Base-by-base conservation (phyloP, 2,329 filamentous ascomycete species). In the Verticillium nonalfalfae region DNA sequence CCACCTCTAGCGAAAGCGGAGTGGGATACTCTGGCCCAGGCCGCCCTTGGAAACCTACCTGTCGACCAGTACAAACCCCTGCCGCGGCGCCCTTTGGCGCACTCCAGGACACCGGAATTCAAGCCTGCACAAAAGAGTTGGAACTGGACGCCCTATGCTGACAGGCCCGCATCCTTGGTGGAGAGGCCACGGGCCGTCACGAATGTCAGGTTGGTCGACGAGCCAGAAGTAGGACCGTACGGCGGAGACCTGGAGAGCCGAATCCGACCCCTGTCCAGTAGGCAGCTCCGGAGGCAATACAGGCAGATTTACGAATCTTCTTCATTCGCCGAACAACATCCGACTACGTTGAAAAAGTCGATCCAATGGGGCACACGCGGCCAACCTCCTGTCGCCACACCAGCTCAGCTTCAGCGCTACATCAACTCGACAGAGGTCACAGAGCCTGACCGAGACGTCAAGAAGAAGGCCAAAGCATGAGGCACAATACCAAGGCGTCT, bases 1-100 rank as follows among this genome's bases (percentile, higher is more conserved):
- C 82, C 84, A n/a, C 86, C 86, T 0, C 62, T 88, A 15, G 76
- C 77, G 7, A 72, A 70, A 34, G 73, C 75, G 18, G 83, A 88
- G 67, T 88, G 84, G 84, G 76, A 86, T 14, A 68, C 78, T 14
- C 71, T 88, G n/a, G 71, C 71, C n/a, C 71, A 72, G 31, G 66
- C 88, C 39, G 76, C 76, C 3, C 64, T 67, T 7, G 84, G 80
- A 1, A 72, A 72, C 33, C 76, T 76, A 10, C 69, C 68, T 2
- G 67, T 68, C 57, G 62, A 64, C 3, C 71, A 76, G 36, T 80
- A 78, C 73, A 66, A 61, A 18, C 65, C 79, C 1, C 78, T 79
- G 26, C 52, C 64, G 1, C 70, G 76, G 36, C 70, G 79, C 34
- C 62, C 72, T 0, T 66, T 75, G 13, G 75, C 72, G 1, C 21